Evolutionary conservation across 495 filamentous ascomycete genomes (phyloP), one percentile per base, ranked within the genome.

Genomic region (Schizothecium vesticola): DNA sequence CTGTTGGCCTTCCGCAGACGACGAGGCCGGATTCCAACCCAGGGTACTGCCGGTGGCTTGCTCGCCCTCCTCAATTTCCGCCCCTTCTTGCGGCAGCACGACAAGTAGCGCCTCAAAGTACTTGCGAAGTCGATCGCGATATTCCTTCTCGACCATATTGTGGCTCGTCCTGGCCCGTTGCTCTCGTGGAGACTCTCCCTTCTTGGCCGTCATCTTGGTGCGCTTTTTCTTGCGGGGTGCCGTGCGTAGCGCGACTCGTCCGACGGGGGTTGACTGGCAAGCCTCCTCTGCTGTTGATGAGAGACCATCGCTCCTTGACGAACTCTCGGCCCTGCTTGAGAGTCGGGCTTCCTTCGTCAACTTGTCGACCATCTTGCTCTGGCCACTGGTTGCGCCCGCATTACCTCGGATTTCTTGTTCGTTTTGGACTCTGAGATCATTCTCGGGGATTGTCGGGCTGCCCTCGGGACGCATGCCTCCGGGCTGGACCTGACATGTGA

Each of bases 121-220:
- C 19, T 29, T 23, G 56, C 70, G 68, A 26, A 72, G 28, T 23
- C 71, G 71, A 31, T 61, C 65, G 6, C 71, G 71, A 33, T 72
- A 72, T 29, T 72, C 61, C 58, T 72, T 72, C 31, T 72, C 71
- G 3, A 72, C 71, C 13, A 62, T 55, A 26, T 72, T 72, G 51
- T 72, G 71, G 60, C 58, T 67, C 22, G 69, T 62, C 29, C 71
- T 60, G 19, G 68, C 65, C 2, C 64, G 71, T 3, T 65, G 68
- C 13, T 67, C 61, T 22, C 67, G 51, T 3, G 28, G 7, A 12
- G 71, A 70, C 59, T 72, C 71, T 28, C 71, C 71, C 4, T 64
- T 68, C 57, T 72, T 70, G 19, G 26, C n/a, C 21, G 43, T 19
- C 2, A 57, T 11, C 36, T 59, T 28, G 10, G 28, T 13, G 8